Evolutionary conservation across 805 yeast genomes (phyloP), one percentile per base, ranked within the genome.

Genomic region (Barnettozyma pratensis): DNA sequence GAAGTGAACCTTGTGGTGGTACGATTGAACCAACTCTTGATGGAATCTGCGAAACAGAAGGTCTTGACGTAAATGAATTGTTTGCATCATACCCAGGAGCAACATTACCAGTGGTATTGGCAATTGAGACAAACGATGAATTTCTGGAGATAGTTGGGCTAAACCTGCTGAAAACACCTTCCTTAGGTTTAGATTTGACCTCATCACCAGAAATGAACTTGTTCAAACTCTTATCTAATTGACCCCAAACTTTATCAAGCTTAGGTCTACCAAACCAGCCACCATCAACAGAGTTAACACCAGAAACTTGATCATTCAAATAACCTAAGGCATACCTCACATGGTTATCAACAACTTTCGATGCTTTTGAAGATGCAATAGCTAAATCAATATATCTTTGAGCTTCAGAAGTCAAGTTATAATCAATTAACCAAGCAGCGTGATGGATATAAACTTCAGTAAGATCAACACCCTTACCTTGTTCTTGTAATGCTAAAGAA

Each of bases 131-230:
- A 37, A 29, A 45, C 1, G 65, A 61, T 2, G 74, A 70, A 37
- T 70, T 77, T 55, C 90, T 72, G 2, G 90, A 83, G n/a, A 82
- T 69, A 3, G 77, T 69, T 1, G 91, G 90, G 37, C 85, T 81
- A 62, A 81, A 84, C 49, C 81, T 84, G 45, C 87, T 82, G 64
- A 85, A 85, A 0, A 82, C 80, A 9, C 85, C 86, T 28, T 67
- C 61, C 41, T 68, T 69, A 5, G 67, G 56, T 6, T 68, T 65
- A 0, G 68, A 57, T 29, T 72, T 71, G 4, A 45, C 50, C 35
- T 86, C 96, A 42, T 92, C 97, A 1, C 96, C 97, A 37, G 96
- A 84, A 49, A 92, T 90, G 64, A 84, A 81, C 62, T 81, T 83
- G 61, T 79, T 83, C 60, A 85, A 80, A 5, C 87, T 79, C 62